Base-by-base conservation (phyloP, 805 yeast species). In the Cyberlindnera americana region DNA sequence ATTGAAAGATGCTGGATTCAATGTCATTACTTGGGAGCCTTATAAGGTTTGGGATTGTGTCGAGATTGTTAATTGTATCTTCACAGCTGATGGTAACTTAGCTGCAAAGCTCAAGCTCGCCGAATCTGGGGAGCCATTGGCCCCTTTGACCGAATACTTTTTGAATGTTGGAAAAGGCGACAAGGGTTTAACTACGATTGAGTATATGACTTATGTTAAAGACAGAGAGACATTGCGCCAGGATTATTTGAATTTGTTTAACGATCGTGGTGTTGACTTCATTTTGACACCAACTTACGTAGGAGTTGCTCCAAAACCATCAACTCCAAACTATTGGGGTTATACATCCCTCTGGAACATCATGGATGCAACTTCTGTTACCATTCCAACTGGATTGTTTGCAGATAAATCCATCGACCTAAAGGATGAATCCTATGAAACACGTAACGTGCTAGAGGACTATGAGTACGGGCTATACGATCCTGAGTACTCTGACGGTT, bases 301-400 rank as follows among this genome's bases (percentile, higher is more conserved):
- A 42, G 81, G 82, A 45, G 81, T 79, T 33, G 87, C 93, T n/a
- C 85, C 88, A 25, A 72, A 71, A 38, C 76, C 82, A 15, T 75
- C 73, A 32, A 69, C 72, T 36, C 72, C 82, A 7, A 74, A 73
- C 56, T 82, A 81, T 60, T 85, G 93, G 90, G 83, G 89, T 4
- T 85, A 85, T 67, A 83, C 91, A 6, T 65, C 88, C 3, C 68
- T 82, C 48, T 85, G 78, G 75, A 84, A 84, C 61, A 54, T 83
- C 40, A 59, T 83, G 47, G 93, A 84, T 59, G 70, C 77, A 52
- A 88, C 93, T 29, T 74, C 78, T 23, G 73, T 80, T 44, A 69
- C 72, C 3, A 66, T 77, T 62, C 87, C 83, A 50, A 72, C 85
- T 6, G 81, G 50, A 5, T 15, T 50, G 19, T 38, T 37, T 26